phyloP scores from a whole-genome alignment of 2,329 filamentous ascomycete species.

The Aspergillus carbonarius region DNA sequence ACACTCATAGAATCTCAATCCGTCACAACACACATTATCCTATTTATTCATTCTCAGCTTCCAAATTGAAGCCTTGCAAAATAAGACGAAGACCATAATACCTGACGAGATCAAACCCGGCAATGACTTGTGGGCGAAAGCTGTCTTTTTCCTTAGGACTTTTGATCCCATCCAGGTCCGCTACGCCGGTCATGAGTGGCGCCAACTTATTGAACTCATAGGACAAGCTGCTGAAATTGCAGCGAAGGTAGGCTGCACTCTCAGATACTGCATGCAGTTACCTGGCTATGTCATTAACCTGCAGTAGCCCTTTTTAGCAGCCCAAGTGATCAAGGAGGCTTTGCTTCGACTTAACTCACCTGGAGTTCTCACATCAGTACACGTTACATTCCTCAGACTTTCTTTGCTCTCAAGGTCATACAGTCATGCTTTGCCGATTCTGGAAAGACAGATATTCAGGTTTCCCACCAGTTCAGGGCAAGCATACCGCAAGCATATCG shows the following conservation, averaged over 20 bases:
- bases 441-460: constrained; percentile 44
- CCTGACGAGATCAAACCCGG: constrained; percentile 45
- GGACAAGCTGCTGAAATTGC: constrained; percentile 30
- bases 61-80: constrained; percentile 44
- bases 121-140: constrained; percentile 51
- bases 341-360: constrained; percentile 47
- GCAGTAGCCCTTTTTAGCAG: constrained; percentile 38
- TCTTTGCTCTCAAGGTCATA: constrained; percentile 46
- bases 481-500: constrained; percentile 21
- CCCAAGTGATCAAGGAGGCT: constrained; percentile 43
- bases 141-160: constrained; percentile 52
- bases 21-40: constrained; percentile 58
- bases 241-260: constrained; percentile 31
- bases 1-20: constrained; percentile 47
- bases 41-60: constrained; percentile 58
- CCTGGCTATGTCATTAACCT: constrained; percentile 16
- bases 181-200: constrained; percentile 44
- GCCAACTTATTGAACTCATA: constrained; percentile 34
- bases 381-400: constrained; percentile 41
- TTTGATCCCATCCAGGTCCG: constrained; percentile 51
- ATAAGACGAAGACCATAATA: constrained; percentile 34
- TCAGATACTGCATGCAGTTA: background rate
- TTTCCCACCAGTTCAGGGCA: constrained; percentile 35
- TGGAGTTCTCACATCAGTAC: constrained; percentile 44
- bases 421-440: constrained; percentile 38